Percentiles rank a stretch among this genome's conserved stretches.
Evolutionary conservation across 2,329 filamentous ascomycete species (phyloP).

Genomic region (Sporothrix variecibatus): DNA sequence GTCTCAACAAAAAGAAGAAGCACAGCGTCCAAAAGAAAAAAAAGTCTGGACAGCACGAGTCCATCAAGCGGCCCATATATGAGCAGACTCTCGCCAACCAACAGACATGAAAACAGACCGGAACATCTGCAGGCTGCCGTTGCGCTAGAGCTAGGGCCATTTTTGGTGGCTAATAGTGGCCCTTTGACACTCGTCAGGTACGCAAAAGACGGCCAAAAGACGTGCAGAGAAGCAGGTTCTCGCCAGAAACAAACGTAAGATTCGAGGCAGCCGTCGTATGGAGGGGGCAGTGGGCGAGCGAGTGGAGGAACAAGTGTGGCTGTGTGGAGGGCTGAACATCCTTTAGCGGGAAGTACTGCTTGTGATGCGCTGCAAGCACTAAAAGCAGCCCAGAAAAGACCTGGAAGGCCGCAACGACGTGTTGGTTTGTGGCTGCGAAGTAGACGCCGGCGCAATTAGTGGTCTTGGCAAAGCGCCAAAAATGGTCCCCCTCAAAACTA

Average conservation of each 20-base stretch:
- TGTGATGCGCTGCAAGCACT: neutral
- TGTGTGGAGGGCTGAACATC: slow-evolving; percentile 10
- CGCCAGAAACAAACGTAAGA: slow-evolving; percentile 2
- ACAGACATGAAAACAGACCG: neutral
- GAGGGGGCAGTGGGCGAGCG: neutral
- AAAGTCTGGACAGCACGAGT: neutral
- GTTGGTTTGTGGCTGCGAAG: neutral
- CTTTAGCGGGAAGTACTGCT: neutral
- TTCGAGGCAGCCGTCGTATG: neutral
- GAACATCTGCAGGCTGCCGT: slow-evolving; percentile 17
- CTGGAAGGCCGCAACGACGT: neutral
- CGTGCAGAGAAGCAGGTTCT: neutral
- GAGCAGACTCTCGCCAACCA: neutral
- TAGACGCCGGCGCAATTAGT: neutral
- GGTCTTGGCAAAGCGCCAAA: slow-evolving; percentile 11
- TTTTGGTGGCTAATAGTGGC: neutral
- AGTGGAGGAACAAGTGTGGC: slow-evolving; percentile 9
- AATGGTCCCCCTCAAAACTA: neutral
- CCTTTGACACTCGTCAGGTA: neutral
- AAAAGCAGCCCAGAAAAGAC: neutral
- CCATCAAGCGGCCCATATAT: neutral
- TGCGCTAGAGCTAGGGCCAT: slow-evolving; percentile 21
- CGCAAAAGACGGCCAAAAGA: neutral
- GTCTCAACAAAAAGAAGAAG: neutral
- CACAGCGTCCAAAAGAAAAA: neutral